phyloP scores from a whole-genome alignment of 148 eudicot genomes.

The Silene latifolia region DNA sequence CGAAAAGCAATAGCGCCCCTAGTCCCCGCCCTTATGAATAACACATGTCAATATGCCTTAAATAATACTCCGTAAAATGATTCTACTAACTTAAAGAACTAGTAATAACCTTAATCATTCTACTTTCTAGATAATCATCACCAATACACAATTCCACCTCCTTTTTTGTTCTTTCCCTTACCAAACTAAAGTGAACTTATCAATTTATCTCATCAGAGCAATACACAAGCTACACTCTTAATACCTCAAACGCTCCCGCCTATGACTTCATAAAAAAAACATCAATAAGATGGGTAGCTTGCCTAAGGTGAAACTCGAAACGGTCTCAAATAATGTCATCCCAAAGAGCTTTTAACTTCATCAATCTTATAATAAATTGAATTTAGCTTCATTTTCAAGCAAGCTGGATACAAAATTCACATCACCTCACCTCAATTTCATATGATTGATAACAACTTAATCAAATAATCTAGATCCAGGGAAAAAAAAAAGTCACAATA shows the following conservation, averaged over 20 bases:
- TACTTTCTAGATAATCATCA: background rate
- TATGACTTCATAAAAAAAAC: background rate
- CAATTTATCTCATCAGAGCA: background rate
- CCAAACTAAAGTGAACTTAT: background rate
- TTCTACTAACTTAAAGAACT: background rate
- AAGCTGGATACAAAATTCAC: background rate
- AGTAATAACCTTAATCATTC: background rate
- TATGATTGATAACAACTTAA: background rate
- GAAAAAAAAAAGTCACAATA: background rate
- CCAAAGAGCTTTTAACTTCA: background rate
- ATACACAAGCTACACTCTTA: background rate
- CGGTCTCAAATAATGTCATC: background rate
- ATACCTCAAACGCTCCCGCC: background rate
- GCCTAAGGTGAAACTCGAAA: too few species aligned
- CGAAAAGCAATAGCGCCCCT: too few species aligned
- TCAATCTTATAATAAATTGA: background rate
- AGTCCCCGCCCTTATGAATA: background rate
- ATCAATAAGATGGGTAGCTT: background rate
- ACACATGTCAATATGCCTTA: background rate
- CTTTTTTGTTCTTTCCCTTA: background rate
- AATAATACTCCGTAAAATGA: too few species aligned
- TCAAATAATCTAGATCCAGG: background rate
- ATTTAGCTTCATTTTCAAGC: background rate
- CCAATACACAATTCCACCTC: background rate
- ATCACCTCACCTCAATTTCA: background rate